Conservation (phyloP, 495 filamentous ascomycete species). For the Oleoguttula mirabilis region DNA sequence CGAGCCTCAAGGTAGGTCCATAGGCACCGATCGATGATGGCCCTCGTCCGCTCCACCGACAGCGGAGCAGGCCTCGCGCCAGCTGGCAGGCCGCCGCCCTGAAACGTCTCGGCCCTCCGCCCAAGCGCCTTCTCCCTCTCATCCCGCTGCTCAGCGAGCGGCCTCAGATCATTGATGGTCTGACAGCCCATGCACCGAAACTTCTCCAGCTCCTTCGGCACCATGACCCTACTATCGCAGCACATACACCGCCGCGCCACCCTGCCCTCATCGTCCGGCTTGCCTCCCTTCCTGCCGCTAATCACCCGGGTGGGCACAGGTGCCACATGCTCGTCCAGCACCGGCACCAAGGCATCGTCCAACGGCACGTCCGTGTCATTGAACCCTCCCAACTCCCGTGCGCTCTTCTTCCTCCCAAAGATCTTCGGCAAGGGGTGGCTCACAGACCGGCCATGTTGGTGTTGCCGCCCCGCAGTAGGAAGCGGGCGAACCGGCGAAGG, state of each 20-base stretch:
- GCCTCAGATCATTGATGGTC: constrained; percentile 73
- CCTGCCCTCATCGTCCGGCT: constrained; percentile 32
- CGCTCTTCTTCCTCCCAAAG: constrained; percentile 21
- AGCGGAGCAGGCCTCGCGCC: constrained; percentile 5
- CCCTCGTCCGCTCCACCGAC: constrained; percentile 34
- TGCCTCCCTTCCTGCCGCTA: constrained; percentile 13
- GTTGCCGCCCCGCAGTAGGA: constrained; percentile 1
- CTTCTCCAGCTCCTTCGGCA: constrained; percentile 62
- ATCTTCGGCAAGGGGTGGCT: constrained; percentile 21
- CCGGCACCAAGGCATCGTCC: constrained; percentile 19
- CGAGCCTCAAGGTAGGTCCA: constrained; percentile 37
- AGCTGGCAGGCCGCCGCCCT: constrained; percentile 2
- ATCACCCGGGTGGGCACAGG: constrained; percentile 6
- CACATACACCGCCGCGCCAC: constrained; percentile 34
- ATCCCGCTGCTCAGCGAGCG: constrained; percentile 25
- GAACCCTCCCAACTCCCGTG: constrained; percentile 6
- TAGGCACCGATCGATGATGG: constrained; percentile 43
- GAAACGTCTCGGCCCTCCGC: constrained; percentile 14
- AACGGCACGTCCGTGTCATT: constrained; percentile 17
- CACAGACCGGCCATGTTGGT: constrained; percentile 17
- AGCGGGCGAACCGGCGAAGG: constrained; percentile 8
- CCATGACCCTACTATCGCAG: constrained; percentile 64
- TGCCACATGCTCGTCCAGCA: constrained; percentile 5
- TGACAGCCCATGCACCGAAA: constrained; percentile 80
- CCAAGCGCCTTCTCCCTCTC: constrained; percentile 19